Conservation (phyloP, 768 basidiomycete species). For the Boletus pseudo-olivaceus region DNA sequence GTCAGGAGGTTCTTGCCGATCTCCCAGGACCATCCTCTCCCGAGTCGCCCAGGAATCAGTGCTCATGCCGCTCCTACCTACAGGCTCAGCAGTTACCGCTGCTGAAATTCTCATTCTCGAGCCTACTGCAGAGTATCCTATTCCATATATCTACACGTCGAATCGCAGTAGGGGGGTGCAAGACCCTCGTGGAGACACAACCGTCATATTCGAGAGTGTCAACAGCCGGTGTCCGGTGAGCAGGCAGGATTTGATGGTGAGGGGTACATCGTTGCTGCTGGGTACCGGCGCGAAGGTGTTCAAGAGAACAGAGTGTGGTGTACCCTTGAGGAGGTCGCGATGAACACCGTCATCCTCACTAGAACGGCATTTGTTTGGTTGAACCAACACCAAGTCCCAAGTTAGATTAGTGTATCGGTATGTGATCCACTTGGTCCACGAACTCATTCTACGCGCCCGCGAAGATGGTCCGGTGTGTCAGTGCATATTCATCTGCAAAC, state of each 20-base stretch:
- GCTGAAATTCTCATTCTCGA: constrained; percentile 27
- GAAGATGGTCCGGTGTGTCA: background rate
- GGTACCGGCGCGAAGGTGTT: no score
- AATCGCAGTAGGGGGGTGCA: constrained; percentile 50
- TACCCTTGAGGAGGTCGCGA: constrained; percentile 50
- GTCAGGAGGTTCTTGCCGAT: no score
- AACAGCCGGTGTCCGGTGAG: no score
- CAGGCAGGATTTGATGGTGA: no score
- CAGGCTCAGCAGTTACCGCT: no score
- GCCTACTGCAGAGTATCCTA: constrained; percentile 43
- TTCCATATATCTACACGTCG: constrained; percentile 59
- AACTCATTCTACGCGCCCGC: background rate
- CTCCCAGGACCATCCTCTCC: no score
- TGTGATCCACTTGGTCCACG: background rate
- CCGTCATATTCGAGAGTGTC: constrained; percentile 56
- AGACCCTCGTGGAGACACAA: constrained; percentile 48
- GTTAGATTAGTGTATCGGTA: background rate
- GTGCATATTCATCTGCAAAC: background rate
- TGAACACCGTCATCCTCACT: no score
- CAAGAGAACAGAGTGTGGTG: constrained; percentile 49
- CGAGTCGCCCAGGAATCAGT: no score
- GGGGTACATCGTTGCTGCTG: no score
- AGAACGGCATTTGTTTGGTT: constrained; percentile 34
- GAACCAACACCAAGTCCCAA: background rate
- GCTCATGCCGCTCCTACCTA: no score